A percentile compares a stretch with the other conserved stretches of the same genome.
These are phyloP conservation scores for Exsudoporus frostii DNA, from an alignment of 768 basidiomycete genomes.

Conservation along the genomic window DNA sequence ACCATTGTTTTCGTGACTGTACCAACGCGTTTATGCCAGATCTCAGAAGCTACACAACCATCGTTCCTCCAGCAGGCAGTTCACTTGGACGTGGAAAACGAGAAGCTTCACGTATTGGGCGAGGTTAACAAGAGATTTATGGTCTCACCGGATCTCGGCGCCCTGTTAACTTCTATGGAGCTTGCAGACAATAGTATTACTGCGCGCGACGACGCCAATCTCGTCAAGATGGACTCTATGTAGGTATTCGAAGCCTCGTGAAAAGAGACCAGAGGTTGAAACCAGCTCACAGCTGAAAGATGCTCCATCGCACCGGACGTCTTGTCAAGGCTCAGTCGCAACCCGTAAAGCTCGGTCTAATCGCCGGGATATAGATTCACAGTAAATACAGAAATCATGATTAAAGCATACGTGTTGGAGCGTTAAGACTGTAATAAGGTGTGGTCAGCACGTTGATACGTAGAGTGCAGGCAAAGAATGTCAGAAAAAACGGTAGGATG, in stretches of 20 bases:
- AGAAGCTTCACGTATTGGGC: constrained; percentile 71
- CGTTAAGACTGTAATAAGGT: constrained; percentile 25
- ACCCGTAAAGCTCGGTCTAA: too few species aligned
- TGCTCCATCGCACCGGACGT: background rate
- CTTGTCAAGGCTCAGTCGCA: background rate
- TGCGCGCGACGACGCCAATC: constrained; percentile 40
- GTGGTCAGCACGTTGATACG: constrained; percentile 8
- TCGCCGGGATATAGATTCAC: background rate
- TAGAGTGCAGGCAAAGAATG: background rate
- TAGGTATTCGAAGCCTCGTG: background rate
- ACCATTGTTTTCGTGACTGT: background rate
- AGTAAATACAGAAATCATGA: background rate
- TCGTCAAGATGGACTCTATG: constrained; percentile 52
- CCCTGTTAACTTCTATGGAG: constrained; percentile 66
- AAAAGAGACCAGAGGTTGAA: background rate
- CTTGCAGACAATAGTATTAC: constrained; percentile 38
- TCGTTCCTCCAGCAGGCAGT: constrained; percentile 89
- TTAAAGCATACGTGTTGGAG: background rate
- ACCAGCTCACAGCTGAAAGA: background rate
- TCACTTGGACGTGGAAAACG: constrained; percentile 57
- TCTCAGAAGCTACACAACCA: constrained; percentile 76
- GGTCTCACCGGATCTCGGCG: constrained; percentile 79
- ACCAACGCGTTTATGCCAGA: constrained; percentile 40
- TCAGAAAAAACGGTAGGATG: constrained; percentile 47
- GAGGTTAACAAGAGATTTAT: constrained; percentile 83